Conservation (phyloP, 2,329 filamentous ascomycete genomes). For the Calonectria multiphialidica region DNA sequence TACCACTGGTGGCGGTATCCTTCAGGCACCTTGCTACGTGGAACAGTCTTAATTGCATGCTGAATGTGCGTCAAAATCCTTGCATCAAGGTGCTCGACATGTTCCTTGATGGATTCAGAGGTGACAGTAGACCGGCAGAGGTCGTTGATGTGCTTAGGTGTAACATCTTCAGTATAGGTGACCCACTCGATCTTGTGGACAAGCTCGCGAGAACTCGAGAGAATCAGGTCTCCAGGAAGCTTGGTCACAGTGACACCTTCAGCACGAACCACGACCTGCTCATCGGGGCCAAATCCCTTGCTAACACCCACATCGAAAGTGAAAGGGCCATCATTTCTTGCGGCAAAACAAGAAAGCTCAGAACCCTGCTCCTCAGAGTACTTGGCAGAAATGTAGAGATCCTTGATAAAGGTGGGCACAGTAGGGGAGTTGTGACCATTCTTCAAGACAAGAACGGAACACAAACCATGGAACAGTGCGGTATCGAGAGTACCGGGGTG, state of each 20-base stretch:
- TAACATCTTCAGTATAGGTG: conserved; percentile 5
- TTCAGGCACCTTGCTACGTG: neutral
- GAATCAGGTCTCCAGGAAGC: conserved; percentile 9
- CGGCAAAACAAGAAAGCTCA: conserved; percentile 11
- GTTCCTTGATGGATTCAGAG: neutral
- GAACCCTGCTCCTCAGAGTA: conserved; percentile 11
- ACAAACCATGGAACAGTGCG: conserved; percentile 13
- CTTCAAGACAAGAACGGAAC: conserved; percentile 14
- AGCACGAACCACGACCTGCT: neutral
- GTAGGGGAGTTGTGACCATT: conserved; percentile 5
- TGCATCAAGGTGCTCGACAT: conserved; percentile 11
- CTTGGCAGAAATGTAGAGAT: conserved; percentile 14
- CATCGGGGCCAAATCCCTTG: neutral
- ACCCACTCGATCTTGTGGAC: conserved; percentile 16
- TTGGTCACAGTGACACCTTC: conserved; percentile 7
- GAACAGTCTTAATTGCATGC: conserved; percentile 5
- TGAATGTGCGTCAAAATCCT: conserved; percentile 15
- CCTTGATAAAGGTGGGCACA: conserved; percentile 16
- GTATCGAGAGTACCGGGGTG: conserved; percentile 13
- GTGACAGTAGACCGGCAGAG: neutral
- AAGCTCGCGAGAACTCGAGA: conserved; percentile 9
- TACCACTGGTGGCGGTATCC: conserved; percentile 21
- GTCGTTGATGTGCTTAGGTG: conserved; percentile 2
- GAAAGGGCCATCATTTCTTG: conserved; percentile 2
- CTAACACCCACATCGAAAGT: conserved; percentile 16